Evolutionary conservation across 2,329 filamentous ascomycete genomes (phyloP), one percentile per base, ranked within the genome.

Genomic region (Pseudopyricularia cyperi): DNA sequence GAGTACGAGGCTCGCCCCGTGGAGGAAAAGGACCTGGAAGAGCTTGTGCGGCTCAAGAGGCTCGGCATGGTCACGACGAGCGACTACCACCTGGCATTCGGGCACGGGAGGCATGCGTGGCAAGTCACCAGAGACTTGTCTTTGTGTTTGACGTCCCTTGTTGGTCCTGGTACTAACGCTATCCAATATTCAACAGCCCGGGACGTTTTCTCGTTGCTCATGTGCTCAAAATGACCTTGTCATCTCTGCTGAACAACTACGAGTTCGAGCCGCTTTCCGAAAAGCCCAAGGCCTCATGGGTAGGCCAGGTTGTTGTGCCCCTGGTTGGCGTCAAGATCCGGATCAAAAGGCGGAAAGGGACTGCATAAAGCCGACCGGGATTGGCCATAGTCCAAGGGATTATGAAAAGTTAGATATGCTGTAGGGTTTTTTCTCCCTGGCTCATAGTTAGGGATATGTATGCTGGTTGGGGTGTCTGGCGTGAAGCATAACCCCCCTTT

Each of bases 121-220:
- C 68, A 52, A 55, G 65, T 59, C 12, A 2, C 12, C 2, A 12
- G 28, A 9, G 14, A 11, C 11, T 2, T 15, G 11, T 17, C 1
- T 32, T 19, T 33, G 7, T 17, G n/a, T 9, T 9, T 11, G 19
- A 8, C 32, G 11, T 12, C 3, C 22, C 22, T 46, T 11, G 46
- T 22, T 39, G 6, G 48, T 22, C 15, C 14, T 53, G 14, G 57
- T 35, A 22, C 50, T 55, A 24, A 33, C 26, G n/a, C 42, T 24
- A 4, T 33, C 15, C 15, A 14, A 24, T 4, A 32, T 17, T 7
- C 34, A 14, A 44, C 44, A 68, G 76, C 47, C 72, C 75, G 0
- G 77, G 77, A 0, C 68, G 76, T 0, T 80, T 80, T 64, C 79
- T 79, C 53, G 75, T 76, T 0, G 69, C 74, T 0, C 69, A 76